Evolutionary conservation across 192 early-diverging fungal species (phyloP), one percentile per base, ranked within the genome.

Genomic region (Backusella luteola): DNA sequence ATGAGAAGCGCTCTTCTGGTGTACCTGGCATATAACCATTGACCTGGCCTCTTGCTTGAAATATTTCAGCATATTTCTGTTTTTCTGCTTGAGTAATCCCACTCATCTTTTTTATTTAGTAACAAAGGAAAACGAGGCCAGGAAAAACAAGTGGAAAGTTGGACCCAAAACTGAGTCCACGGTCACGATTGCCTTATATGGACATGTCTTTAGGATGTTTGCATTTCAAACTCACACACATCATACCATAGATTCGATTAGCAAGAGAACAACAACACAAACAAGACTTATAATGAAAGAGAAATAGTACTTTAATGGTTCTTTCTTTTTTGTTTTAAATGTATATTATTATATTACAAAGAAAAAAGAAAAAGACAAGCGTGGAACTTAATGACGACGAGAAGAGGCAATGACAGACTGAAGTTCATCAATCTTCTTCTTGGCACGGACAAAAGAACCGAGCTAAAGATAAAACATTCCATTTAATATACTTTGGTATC

Each of bases 381-480:
- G 26, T 17, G 26, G 21, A 29, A 53, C 49, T 79, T 79, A 79
- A 74, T 67, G 66, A 87, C 97, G 96, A 84, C 98, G 96, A 79
- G 95, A 91, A 79, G 96, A 95, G 77, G 95, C 94, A 73, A 99
- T 95, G 79, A 98, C 92, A 86, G 87, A 88, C 73, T 89, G 87
- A 82, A 99, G 92, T 90, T 99, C 97, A 79, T 99, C 98, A 82
- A 99, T 94, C 95, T 99, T 99, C 80, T 89, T 92, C 95, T 99
- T 99, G 85, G 96, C 94, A 83, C 97, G 97, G 84, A 91, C 84
- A 83, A 97, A 92, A 76, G 97, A 97, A 81, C 98, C 98, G 80
- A 99, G 91, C 93, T 95, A 32, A 32, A 32, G 32, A 32, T 3
- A 32, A 32, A 32, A 32, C 32, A 3, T 32, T 32, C 32, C 32